A percentile compares a stretch with the other conserved stretches of the same genome.
Evolutionary conservation across 768 basidiomycete genomes (phyloP).

Genomic region (Cantharellus anzutake): DNA sequence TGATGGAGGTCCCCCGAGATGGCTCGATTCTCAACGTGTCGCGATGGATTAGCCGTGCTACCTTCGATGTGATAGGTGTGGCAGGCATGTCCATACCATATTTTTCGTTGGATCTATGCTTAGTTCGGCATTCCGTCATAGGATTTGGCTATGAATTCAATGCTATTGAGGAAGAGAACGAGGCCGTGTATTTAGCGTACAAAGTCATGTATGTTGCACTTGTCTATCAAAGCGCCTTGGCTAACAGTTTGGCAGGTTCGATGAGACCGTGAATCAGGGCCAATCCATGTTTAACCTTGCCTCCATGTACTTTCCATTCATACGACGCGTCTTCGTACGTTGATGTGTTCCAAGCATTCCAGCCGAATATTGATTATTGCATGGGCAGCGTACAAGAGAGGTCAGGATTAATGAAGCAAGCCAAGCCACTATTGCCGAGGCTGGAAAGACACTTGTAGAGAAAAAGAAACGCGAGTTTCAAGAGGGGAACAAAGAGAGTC

Average conservation of each 20-base stretch:
- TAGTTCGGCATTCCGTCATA: conserved; percentile 9
- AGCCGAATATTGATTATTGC: not conserved
- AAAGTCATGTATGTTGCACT: conserved; percentile 63
- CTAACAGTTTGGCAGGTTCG: conserved; percentile 6
- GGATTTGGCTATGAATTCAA: conserved; percentile 67
- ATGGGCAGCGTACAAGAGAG: not conserved
- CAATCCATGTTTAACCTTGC: conserved; percentile 23
- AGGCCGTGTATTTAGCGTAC: conserved; percentile 60
- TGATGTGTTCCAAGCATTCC: not conserved
- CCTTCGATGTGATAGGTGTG: conserved; percentile 60
- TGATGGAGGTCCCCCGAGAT: conserved; percentile 7
- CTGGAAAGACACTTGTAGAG: conserved; percentile 57
- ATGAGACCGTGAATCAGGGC: conserved; percentile 19
- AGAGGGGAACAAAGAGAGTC: conserved; percentile 10
- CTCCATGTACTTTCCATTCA: conserved; percentile 36
- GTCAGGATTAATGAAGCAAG: not conserved
- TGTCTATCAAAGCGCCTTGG: conserved; percentile 18
- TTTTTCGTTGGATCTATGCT: not conserved
- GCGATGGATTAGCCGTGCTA: conserved; percentile 44
- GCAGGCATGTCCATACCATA: conserved; percentile 24
- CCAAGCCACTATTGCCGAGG: conserved; percentile 34
- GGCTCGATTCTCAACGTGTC: conserved; percentile 31
- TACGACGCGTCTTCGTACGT: conserved; percentile 39
- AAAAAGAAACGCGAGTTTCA: conserved; percentile 56
- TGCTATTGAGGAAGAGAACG: conserved; percentile 59